Base-by-base conservation (phyloP, 768 basidiomycete species). In the Lanmaoa pseudosensibilis region DNA sequence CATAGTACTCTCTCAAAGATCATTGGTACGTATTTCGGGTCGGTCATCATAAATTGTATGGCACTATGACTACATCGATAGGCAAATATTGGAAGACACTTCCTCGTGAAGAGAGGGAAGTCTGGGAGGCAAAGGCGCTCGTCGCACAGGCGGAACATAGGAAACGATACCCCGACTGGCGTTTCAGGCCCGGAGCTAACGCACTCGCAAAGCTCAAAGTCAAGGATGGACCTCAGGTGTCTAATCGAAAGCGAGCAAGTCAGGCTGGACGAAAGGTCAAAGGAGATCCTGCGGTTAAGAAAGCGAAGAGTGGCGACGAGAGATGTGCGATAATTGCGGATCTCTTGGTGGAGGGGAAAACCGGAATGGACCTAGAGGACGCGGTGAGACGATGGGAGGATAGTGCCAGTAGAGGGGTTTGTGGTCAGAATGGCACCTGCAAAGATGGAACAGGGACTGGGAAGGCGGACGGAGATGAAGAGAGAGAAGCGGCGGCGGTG, bases 1-100 rank as follows among this genome's bases (percentile, higher is more conserved):
- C 88, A 90, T 61, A 86, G 86, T 66, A 86, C 83, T 8, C 78
- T 91, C 49, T 89, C 87, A 58, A 91, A 91, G 77, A 90, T 91
- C 64, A 88, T 91, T 56, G 90, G 89, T 86, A 44, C 13, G 66
- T 34, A 19, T 43, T 21, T 40, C 15, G 5, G 1, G 30, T 45
- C 40, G 27, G 15, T 52, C n/a, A 12, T 25, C 18, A 5, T 3
- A 11, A 10, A 40, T 38, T 23, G 45, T 32, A 32, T 46, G 34
- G 36, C 21, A 45, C 53, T 4, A 39, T 54, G 34, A 55, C 30
- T 16, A 25, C 2, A 38, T 30, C 43, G 8, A 55, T 61, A 89
- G 89, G 89, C 53, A 83, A 82, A 70, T 84, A 80, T 65, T 92
- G 90, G 90, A 86, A 85, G 67, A 79, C 83, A 0, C 83, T 92